Evolutionary conservation across 2,329 filamentous ascomycete genomes (phyloP).

Genomic region (Gaeumannomyces sp.): DNA sequence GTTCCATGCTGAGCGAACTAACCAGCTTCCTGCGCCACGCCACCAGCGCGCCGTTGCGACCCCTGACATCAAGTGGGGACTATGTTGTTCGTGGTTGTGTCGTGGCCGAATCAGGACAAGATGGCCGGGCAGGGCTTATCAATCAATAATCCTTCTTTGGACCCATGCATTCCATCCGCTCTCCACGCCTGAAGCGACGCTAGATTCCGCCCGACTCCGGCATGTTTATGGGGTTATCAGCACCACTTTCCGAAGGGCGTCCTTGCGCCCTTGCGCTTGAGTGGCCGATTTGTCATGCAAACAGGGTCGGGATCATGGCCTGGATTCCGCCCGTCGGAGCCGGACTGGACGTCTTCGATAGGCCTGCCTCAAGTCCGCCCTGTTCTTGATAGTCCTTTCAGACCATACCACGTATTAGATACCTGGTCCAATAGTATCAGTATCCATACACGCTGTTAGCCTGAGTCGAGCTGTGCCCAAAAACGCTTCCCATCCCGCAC

Average conservation of each 20-base stretch:
- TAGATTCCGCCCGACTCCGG: neutral
- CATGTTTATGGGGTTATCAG: neutral
- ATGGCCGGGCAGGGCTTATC: neutral
- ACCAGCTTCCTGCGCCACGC: neutral
- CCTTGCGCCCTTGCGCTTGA: neutral
- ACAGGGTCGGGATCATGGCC: neutral
- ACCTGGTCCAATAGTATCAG: neutral
- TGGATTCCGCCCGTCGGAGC: neutral
- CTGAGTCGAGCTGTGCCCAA: slow-evolving; percentile 3
- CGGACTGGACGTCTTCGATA: neutral
- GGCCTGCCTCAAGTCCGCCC: neutral
- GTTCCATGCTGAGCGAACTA: neutral
- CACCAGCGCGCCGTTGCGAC: neutral
- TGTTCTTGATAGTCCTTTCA: neutral
- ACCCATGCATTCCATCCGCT: neutral
- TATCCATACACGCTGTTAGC: neutral
- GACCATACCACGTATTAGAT: neutral
- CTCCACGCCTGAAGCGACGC: neutral
- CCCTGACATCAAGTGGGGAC: neutral
- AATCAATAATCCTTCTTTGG: neutral
- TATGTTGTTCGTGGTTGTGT: neutral
- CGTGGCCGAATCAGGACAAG: neutral
- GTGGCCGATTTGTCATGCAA: neutral
- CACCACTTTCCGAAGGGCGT: neutral
- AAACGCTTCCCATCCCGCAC: neutral